A percentile compares a stretch with the other conserved stretches of the same genome.
Conservation (phyloP, 2,329 filamentous ascomycete species). For the Acrodontium crateriforme region DNA sequence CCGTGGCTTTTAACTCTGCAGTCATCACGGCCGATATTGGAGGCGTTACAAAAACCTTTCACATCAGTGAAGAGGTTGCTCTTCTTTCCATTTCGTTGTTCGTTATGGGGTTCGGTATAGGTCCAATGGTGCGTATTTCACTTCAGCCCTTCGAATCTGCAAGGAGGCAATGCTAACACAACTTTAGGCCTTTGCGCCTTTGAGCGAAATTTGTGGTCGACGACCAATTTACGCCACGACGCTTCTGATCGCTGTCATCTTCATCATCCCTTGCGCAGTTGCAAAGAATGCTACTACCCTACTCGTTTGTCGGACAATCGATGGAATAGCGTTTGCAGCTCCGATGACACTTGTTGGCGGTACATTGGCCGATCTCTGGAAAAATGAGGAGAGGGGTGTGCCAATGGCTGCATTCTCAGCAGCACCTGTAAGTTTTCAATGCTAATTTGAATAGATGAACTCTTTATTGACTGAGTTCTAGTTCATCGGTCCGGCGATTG, state of each 20-base stretch:
- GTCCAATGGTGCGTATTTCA: slow-evolving; percentile 17
- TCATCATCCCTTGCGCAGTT: slow-evolving; percentile 44
- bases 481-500: slow-evolving; percentile 18
- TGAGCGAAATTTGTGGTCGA: slow-evolving; percentile 46
- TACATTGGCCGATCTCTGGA: slow-evolving; percentile 17
- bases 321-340: slow-evolving; percentile 39
- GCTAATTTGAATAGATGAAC: too few relatives aligned
- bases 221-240: slow-evolving; percentile 37
- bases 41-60: slow-evolving; percentile 49
- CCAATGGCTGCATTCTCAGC: slow-evolving; percentile 19
- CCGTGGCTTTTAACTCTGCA: slow-evolving; percentile 42
- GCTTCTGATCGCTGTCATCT: slow-evolving; percentile 38
- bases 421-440: too few relatives aligned
- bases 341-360: slow-evolving; percentile 34
- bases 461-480: too few relatives aligned
- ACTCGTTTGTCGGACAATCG: slow-evolving; percentile 41
- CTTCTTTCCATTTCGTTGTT: slow-evolving; percentile 46
- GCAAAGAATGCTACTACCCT: slow-evolving; percentile 42
- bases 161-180: too few relatives aligned
- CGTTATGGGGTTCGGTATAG: slow-evolving; percentile 18
- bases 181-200: slow-evolving; percentile 42
- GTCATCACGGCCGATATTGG: slow-evolving; percentile 66
- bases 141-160: too few relatives aligned
- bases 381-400: slow-evolving; percentile 18
- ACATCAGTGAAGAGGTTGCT: slow-evolving; percentile 57